Base-by-base conservation (phyloP, 139 green algal genomes). In the Protoeuglena noctilucae region DNA sequence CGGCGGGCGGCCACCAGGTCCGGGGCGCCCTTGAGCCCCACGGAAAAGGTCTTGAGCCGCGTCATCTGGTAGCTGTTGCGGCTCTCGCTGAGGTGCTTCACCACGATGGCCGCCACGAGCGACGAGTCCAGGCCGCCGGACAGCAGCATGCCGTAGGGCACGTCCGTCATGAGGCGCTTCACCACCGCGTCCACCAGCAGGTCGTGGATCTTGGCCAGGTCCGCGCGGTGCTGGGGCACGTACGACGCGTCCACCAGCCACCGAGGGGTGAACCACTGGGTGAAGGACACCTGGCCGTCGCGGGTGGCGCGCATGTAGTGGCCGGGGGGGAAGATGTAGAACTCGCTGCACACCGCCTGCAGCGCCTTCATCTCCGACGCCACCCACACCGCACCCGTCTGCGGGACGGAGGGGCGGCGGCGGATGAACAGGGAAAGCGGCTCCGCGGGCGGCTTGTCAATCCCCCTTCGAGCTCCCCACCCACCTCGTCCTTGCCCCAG, bases 141-240 rank as follows among this genome's bases (percentile, higher is more conserved):
- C n/a, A 98, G 79, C 43, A 97, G 71, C 58, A 98, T 75, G 45
- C 80, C 87, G 70, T 94, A 69, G 26, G 90, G 83, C 26, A 93
- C 90, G 54, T 98, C 90, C 17, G 71, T 81, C 91, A 98, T 98
- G 9, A 98, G 74, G 39, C 89, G 71, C 76, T 95, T 95, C 39
- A 82, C 72, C 45, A 95, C 86, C 6, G 86, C 67, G 23, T 75
- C 65, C 49, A 85, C 73, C 56, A 94, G 84, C 0, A 78, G 68
- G 22, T 78, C 56, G 21, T 78, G 69, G 23, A 87, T 58, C 40
- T 54, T 57, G 17, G 28, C 28, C 0, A 69, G 51, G 66, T 80
- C 70, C 22, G 61, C 53, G 28, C 64, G 51, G 6, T 49, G 41
- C 23, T 26, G 62, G 34, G 78, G 68, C 19, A 77, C 51, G 43